Base-by-base conservation (phyloP, 345 rosid genomes). In the Garcia nutans region DNA sequence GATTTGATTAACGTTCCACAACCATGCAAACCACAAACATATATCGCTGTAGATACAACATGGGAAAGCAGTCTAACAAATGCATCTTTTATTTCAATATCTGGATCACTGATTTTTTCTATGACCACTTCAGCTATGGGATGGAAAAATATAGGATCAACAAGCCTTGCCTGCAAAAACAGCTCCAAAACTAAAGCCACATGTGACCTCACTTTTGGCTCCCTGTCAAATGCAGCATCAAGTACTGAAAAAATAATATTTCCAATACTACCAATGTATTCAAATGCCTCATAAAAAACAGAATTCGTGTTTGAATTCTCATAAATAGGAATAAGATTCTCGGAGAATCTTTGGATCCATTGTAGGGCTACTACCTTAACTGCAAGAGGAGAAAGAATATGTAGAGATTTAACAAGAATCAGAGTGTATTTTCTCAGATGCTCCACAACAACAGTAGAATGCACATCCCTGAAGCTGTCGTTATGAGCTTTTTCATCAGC, bases 101-200 rank as follows among this genome's bases (percentile, higher is more conserved):
- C 91, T 67, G 93, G 93, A 84, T 94, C 98, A 77, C 94, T 92
- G 70, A 94, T 87, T 84, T 88, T 92, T 80, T 89, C 96, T 54
- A 91, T 88, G 71, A 88, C 85, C 45, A 79, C 85, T 78, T 87
- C 91, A 79, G 88, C 87, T 77, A 88, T 74, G 75, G 89, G 73
- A 87, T 78, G 78, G 54, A 92, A 87, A 77, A 79, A 78, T 71
- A 83, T 61, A 50, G 94, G 92, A 82, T 87, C 86, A 72, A 92
- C 65, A 70, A 94, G 82, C 81, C 89, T 88, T 77, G 88, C 91
- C 69, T 80, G 84, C 80, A 92, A 82, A 81, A 94, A 92, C 82
- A 86, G 85, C 88, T 92, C 91, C 83, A 94, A 82, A 77, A 85
- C 89, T 72, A 72, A 82, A 78, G 96, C 84, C 78, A 87, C 90